Base-by-base conservation (phyloP, 805 yeast genomes). In the Teunomyces barrocoloradensis region DNA sequence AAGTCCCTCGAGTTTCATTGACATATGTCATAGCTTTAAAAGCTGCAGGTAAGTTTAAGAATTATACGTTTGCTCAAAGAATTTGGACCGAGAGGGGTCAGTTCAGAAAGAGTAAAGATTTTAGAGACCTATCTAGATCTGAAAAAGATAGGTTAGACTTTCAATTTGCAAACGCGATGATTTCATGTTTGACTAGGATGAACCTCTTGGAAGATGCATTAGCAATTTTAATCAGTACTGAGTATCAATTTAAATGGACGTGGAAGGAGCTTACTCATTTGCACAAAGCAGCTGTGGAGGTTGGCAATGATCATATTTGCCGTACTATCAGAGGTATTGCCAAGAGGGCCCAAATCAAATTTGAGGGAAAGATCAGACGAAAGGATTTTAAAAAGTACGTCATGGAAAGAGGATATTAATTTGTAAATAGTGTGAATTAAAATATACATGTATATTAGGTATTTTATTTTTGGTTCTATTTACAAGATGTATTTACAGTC, bases 51-150 rank as follows among this genome's bases (percentile, higher is more conserved):
- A 69, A 72, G 41, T 78, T 78, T 57, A 71, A 74, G 34, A 78
- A 84, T 55, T 63, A 75, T 35, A 71, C 70, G 0, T 79, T 85
- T 59, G 91, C 90, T 3, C 81, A 81, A 47, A 63, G 66, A 21
- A 71, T 87, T 1, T 90, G 96, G 96, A 64, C 67, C 2, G 96
- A 87, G 57, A 78, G 97, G 57, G 97, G 97, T 2, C 51, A 61
- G 18, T 89, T 77, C 66, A 73, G 97, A 44, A 80, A 79, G 49
- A 74, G 87, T 0, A 20, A 41, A 0, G 52, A 54, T 2, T 90
- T 86, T 70, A 77, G 72, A 44, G 32, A 47, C 0, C 58, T 81
- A 13, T 43, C 70, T 0, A 55, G 66, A 7, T 44, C 47, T 0
- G 60, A 55, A 25, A 80, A 77, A 53, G 75, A 76, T 37, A 58